phyloP scores from a whole-genome alignment of 805 yeast species.

The Tetrapisispora taiwanensis region DNA sequence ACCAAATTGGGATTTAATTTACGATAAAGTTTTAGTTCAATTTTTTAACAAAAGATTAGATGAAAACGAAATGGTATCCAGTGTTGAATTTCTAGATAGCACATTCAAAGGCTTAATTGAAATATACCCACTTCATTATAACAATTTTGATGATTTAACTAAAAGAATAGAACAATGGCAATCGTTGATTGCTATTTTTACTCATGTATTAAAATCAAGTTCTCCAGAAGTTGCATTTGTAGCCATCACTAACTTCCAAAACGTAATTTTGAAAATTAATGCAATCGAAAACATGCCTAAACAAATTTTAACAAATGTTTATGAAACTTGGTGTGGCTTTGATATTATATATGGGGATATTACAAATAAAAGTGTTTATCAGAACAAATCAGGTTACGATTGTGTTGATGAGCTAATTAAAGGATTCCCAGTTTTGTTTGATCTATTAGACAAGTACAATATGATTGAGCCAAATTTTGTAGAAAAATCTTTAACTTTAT shows the following conservation, averaged over 20 bases:
- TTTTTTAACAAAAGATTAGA: constrained; percentile 29
- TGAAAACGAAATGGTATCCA: constrained; percentile 31
- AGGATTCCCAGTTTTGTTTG: constrained; percentile 42
- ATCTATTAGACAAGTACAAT: constrained; percentile 27
- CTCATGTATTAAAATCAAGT: constrained; percentile 32
- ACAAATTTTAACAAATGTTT: constrained; percentile 30
- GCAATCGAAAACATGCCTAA: constrained; percentile 27
- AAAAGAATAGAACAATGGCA: constrained; percentile 40
- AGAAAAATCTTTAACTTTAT: constrained; percentile 43
- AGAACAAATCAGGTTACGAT: constrained; percentile 41
- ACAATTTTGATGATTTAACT: constrained; percentile 19
- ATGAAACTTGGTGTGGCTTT: constrained; percentile 41
- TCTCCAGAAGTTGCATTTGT: constrained; percentile 37
- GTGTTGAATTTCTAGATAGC: constrained; percentile 54
- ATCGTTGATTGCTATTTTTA: constrained; percentile 41
- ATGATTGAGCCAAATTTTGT: constrained; percentile 30
- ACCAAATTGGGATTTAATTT: constrained; percentile 61
- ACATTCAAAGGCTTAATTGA: constrained; percentile 58
- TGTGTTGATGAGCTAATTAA: constrained; percentile 46
- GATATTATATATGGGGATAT: constrained; percentile 37
- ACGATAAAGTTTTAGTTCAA: constrained; percentile 48
- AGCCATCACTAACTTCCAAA: constrained; percentile 45
- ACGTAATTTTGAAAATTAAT: constrained; percentile 39
- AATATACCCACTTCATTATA: constrained; percentile 45
- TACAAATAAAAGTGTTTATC: constrained; percentile 18